Evolutionary conservation across 257 asterid genomes (phyloP), one percentile per base, ranked within the genome.

Genomic region (Petrea volubilis): DNA sequence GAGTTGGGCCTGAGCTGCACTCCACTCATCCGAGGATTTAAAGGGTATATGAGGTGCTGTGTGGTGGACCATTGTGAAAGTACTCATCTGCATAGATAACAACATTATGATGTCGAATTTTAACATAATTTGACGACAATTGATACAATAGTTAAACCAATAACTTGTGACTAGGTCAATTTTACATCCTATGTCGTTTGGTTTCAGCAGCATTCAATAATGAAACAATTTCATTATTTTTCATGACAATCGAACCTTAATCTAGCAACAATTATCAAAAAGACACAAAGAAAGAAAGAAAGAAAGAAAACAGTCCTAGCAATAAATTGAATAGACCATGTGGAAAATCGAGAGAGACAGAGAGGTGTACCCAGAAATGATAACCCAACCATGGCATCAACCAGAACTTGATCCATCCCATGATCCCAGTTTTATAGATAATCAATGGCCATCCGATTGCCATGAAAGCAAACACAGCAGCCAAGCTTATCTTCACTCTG

Each of bases 1-100:
- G 70, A 92, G 96, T 80, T 95, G 98, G 40, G 99, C 99, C 77
- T 90, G 96, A 47, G 99, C 97, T 12, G 97, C 94, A 68, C 92
- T 92, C 99, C 99, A 92, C 74, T 87, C 88, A 1, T 88, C 88
- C 0, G 94, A 84, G 71, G 86, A 44, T 76, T 95, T 92, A 56
- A 88, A 95, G 38, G 99, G 98, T 81, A 95, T 95, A 75, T 95
- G 99, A 57, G 99, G 99, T 17, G 99, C 98, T 0, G 98, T 95
- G 74, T 92, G 99, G 79, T 95, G 98, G 77, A 95, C 99, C 97
- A 92, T 92, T 25, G 98, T 90, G 76, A 92, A 92, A 75, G 99
- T 92, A 76, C 98, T 92, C 99, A 95, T 95, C 99, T 95, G 87
- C 53, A 76, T 74, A 43, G 31, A 70, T 41, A n/a, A n/a, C n/a